Evolutionary conservation across 192 early-diverging fungal species (phyloP), one percentile per base, ranked within the genome.

Genomic region (Coemansia sp.): DNA sequence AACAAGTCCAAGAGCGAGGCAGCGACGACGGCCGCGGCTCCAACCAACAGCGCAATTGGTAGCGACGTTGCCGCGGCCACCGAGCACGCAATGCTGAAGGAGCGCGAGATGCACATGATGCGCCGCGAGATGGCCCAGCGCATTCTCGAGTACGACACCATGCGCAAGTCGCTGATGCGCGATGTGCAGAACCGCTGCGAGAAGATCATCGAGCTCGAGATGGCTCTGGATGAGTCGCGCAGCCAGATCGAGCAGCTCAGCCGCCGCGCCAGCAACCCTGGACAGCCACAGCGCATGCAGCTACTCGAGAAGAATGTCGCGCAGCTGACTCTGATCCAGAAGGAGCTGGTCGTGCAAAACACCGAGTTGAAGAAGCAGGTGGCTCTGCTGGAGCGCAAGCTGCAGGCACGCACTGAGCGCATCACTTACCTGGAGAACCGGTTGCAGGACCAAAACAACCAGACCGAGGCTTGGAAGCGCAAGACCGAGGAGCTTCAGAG

Each of bases 141-240:
- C 70, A 87, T 98, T 60, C 82, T 89, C 21, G 96, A 99, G 63
- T 98, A 96, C 84, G 98, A 99, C 67, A 89, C 90, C 64, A 97
- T 97, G 95, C 97, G 97, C 84, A 96, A 98, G 89, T 93, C 92
- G 44, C 85, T 99, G 68, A 96, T 98, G 95, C 91, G 93, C 39
- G 96, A 98, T 75, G 89, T 99, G 46, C 94, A 98, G 82, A 93
- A 95, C 84, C 91, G 96, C 45, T 97, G 95, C 84, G 96, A 99
- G 77, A 93, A 94, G 88, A 93, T 96, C 57, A 95, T 99, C 29
- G 95, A 99, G 86, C 87, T 98, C 31, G 98, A 98, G 79, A 93
- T 99, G 74, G 91, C 93, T 6, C 85, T 99, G 62, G 98, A 99
- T 70, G 98, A 99, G 67, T 89, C 91, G 8, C 91, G 95, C n/a